These are phyloP conservation scores for Phytopythium kandeliae DNA, from an alignment of 352 stramenopile species.

Conservation along the genomic window DNA sequence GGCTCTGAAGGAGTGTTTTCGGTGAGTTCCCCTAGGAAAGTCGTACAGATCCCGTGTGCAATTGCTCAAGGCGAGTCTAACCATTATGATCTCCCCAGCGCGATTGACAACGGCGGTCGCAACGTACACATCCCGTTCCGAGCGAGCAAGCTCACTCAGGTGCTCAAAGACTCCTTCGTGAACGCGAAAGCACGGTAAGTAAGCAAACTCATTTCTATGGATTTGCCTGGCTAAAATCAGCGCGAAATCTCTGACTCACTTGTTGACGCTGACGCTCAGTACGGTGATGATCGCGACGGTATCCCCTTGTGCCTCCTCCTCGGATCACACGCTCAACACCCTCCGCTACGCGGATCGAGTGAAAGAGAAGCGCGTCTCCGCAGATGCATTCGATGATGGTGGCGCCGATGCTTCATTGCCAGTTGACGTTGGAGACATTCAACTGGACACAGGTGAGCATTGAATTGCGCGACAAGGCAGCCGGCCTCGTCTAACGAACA, in stretches of 20 bases:
- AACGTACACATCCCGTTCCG: conserved; percentile 94
- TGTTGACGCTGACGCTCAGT: conserved; percentile 14
- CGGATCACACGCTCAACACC: conserved; percentile 97
- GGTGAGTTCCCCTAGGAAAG: conserved; percentile 23
- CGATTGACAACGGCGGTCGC: conserved; percentile 87
- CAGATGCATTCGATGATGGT: conserved; percentile 54
- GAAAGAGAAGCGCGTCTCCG: conserved; percentile 92
- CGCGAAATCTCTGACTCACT: background rate
- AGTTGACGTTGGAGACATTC: conserved; percentile 54
- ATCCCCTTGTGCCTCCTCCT: conserved; percentile 89
- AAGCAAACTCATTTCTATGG: background rate
- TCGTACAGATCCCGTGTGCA: background rate
- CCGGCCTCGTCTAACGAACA: no score
- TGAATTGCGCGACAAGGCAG: no score
- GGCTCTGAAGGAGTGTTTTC: conserved; percentile 96
- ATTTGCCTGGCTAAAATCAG: background rate
- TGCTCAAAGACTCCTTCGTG: conserved; percentile 98
- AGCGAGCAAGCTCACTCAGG: conserved; percentile 95
- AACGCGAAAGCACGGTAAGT: conserved; percentile 84
- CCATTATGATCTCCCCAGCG: conserved; percentile 24
- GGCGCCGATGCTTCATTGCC: conserved; percentile 14
- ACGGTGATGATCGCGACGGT: conserved; percentile 97
- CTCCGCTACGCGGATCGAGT: conserved; percentile 96
- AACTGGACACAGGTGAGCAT: conserved; percentile 43
- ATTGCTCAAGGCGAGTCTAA: background rate